Evolutionary conservation across 2,329 filamentous ascomycete genomes (phyloP).

Genomic region (Nakataea oryzae): DNA sequence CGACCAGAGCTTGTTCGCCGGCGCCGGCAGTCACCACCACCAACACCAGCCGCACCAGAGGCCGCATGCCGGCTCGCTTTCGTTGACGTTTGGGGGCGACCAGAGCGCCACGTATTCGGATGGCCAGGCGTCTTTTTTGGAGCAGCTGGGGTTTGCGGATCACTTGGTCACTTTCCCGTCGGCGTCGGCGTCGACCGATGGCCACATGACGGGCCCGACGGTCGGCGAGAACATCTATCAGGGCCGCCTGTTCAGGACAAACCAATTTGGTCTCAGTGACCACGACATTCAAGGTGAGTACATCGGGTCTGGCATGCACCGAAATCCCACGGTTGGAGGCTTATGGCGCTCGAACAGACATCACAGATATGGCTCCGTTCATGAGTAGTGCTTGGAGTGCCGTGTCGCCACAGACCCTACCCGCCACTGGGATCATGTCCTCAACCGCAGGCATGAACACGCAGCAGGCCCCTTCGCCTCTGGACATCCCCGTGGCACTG

Average conservation of each 20-base stretch:
- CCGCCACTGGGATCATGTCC: background rate
- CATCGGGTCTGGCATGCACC: slow-evolving; percentile 5
- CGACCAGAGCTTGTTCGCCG: background rate
- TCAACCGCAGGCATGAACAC: background rate
- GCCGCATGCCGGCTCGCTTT: background rate
- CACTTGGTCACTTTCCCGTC: background rate
- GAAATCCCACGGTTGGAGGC: slow-evolving; percentile 7
- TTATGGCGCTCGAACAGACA: background rate
- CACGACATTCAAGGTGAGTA: slow-evolving; percentile 7
- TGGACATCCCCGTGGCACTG: background rate
- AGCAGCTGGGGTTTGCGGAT: background rate
- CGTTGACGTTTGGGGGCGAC: background rate
- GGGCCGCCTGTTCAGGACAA: background rate
- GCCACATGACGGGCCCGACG: background rate
- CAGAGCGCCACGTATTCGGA: background rate
- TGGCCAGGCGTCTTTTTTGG: background rate
- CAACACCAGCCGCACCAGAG: slow-evolving; percentile 1
- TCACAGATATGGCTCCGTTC: background rate
- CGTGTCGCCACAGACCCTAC: background rate
- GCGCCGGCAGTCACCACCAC: background rate
- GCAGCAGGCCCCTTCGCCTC: background rate
- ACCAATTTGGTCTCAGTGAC: slow-evolving; percentile 5
- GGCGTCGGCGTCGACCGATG: background rate
- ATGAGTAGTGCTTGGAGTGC: background rate
- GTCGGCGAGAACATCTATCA: background rate